phyloP scores from a whole-genome alignment of 192 early-diverging fungal species.

The Mortierella hygrophila region DNA sequence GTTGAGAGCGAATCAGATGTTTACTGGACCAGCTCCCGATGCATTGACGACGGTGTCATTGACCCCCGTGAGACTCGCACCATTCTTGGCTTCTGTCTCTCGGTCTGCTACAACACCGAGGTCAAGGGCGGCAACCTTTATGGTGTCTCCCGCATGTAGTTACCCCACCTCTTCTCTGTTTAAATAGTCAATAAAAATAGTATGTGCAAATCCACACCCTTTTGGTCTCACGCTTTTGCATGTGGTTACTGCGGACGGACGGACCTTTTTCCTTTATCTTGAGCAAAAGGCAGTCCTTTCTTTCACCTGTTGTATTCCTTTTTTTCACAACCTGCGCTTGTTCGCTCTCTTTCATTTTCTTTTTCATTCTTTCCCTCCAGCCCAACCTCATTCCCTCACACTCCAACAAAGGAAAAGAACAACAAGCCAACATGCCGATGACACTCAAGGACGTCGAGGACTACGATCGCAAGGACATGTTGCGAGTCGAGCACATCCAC shows the following conservation, averaged over 20 bases:
- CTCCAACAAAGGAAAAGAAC: neutral
- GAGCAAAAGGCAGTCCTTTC: neutral
- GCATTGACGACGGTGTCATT: slow-evolving; percentile 74
- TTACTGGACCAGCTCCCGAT: slow-evolving; percentile 70
- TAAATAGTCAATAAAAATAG: neutral
- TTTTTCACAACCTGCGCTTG: neutral
- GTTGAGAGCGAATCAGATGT: slow-evolving; percentile 72
- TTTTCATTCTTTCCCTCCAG: neutral
- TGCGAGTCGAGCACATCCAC: slow-evolving; percentile 13
- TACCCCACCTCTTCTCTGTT: neutral
- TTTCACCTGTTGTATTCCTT: neutral
- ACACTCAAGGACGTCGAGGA: slow-evolving; percentile 18
- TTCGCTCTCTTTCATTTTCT: neutral
- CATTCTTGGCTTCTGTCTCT: slow-evolving; percentile 70
- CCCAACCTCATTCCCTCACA: neutral
- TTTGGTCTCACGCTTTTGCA: too few relatives aligned
- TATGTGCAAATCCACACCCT: neutral
- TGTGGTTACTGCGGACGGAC: too few relatives aligned
- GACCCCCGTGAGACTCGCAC: slow-evolving; percentile 72
- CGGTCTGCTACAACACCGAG: slow-evolving; percentile 65
- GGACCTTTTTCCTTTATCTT: too few relatives aligned
- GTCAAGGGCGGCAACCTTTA: slow-evolving; percentile 72
- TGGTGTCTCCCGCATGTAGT: slow-evolving; percentile 74
- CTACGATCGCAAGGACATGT: neutral
- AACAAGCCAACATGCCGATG: neutral